phyloP scores from a whole-genome alignment of 139 green algal species.

The Picochlorum sp. region DNA sequence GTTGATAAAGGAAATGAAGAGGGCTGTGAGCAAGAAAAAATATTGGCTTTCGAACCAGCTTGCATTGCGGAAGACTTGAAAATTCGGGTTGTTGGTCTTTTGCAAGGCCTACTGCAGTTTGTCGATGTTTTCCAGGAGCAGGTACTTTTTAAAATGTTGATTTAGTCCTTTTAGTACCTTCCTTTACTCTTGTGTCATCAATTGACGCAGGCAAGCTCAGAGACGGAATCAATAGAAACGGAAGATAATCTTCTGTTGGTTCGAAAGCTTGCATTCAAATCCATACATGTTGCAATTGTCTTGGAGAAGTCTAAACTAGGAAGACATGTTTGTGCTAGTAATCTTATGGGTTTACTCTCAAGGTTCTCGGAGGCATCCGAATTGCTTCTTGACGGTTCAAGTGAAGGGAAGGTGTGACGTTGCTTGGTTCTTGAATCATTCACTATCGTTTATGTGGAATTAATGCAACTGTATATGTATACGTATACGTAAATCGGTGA shows the following conservation, averaged over 20 bases:
- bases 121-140: neutral
- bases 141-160: neutral
- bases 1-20: constrained; percentile 16
- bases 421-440: too few relatives aligned
- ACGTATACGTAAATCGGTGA: too few relatives aligned
- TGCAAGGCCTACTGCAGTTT: constrained; percentile 23
- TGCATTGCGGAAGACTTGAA: constrained; percentile 4
- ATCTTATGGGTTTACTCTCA: neutral
- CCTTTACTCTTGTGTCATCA: neutral
- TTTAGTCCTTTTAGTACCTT: neutral
- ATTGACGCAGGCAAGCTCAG: neutral
- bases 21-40: constrained; percentile 21
- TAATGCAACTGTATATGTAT: too few relatives aligned
- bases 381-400: too few relatives aligned
- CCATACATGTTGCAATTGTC: neutral
- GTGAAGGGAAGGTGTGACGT: too few relatives aligned
- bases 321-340: neutral
- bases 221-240: neutral
- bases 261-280: neutral
- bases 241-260: neutral
- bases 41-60: constrained; percentile 21
- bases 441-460: too few relatives aligned
- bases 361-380: neutral
- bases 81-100: constrained; percentile 15
- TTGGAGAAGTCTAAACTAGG: neutral